These are phyloP conservation scores for Fistulifera pelliculosa DNA, from an alignment of 108 stramenopile species.

Conservation along the genomic window DNA sequence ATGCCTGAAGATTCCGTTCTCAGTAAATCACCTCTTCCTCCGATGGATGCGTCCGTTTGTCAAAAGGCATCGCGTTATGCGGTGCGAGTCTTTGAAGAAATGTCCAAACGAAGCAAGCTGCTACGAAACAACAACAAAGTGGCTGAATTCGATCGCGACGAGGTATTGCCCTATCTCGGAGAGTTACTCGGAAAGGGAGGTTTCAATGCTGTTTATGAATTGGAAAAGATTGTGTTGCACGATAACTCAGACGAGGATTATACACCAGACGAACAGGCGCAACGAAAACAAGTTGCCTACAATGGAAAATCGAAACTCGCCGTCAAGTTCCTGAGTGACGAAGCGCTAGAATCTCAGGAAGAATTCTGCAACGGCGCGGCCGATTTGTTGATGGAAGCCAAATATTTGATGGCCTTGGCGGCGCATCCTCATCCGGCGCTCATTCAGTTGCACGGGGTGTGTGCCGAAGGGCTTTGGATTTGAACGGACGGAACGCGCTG, in stretches of 20 bases:
- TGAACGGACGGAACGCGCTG: conserved; percentile 31
- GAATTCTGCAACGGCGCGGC: conserved; percentile 63
- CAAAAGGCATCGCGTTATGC: conserved; percentile 45
- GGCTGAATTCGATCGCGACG: conserved; percentile 42
- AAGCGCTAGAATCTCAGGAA: conserved; percentile 35
- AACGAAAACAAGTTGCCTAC: conserved; percentile 12
- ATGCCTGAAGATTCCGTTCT: too few relatives aligned
- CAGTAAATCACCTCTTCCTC: too few relatives aligned
- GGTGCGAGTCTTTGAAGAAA: conserved; percentile 40
- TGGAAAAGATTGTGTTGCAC: conserved; percentile 34
- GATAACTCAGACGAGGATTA: conserved; percentile 14
- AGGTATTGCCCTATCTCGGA: conserved; percentile 38
- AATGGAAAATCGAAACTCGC: conserved; percentile 23
- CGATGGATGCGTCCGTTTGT: conserved; percentile 35
- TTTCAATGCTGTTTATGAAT: conserved; percentile 47
- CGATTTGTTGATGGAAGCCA: conserved; percentile 68
- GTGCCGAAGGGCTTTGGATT: conserved; percentile 52
- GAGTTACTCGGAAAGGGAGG: conserved; percentile 44
- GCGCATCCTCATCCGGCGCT: conserved; percentile 60
- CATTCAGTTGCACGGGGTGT: conserved; percentile 51
- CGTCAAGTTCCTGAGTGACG: conserved; percentile 55
- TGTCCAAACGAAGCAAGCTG: conserved; percentile 39
- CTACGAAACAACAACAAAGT: conserved; percentile 26
- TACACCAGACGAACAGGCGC: conserved; percentile 3
- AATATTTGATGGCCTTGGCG: conserved; percentile 55